These are phyloP conservation scores for Huntiella decipiens DNA, from an alignment of 2,329 filamentous ascomycete genomes.

Conservation along the genomic window DNA sequence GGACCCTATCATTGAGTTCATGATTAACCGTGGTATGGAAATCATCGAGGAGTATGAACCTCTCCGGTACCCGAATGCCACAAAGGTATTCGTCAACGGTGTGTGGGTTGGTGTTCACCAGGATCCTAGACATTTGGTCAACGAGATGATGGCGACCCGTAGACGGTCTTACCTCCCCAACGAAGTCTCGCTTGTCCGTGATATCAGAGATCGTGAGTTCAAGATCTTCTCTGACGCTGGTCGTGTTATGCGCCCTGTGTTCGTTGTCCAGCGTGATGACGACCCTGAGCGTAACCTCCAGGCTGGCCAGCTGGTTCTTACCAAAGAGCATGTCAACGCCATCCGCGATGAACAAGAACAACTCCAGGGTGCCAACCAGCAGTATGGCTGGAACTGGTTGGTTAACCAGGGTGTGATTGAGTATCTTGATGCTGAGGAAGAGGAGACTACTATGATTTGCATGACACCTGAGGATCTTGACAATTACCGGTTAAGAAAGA, in stretches of 20 bases:
- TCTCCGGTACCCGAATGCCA: constrained; percentile 68
- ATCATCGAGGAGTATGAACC: constrained; percentile 89
- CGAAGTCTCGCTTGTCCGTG: constrained; percentile 85
- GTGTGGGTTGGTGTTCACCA: constrained; percentile 94
- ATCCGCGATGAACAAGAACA: constrained; percentile 57
- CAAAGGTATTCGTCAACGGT: constrained; percentile 95
- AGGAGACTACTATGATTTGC: constrained; percentile 96
- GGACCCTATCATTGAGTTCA: constrained; percentile 81
- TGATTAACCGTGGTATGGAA: constrained; percentile 92
- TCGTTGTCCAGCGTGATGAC: constrained; percentile 79
- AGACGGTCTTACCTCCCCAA: constrained; percentile 69
- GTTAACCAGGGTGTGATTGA: constrained; percentile 75
- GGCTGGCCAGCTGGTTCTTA: constrained; percentile 60
- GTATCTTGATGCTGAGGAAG: constrained; percentile 93
- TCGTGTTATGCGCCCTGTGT: constrained; percentile 81
- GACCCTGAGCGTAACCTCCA: constrained; percentile 40
- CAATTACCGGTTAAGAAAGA: constrained; percentile 49
- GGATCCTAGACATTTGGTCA: constrained; percentile 70
- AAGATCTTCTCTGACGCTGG: constrained; percentile 97
- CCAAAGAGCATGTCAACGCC: constrained; percentile 58
- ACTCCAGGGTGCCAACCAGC: constrained; percentile 36
- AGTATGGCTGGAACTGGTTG: constrained; percentile 77
- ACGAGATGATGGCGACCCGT: constrained; percentile 56
- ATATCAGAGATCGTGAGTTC: constrained; percentile 94
- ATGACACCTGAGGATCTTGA: constrained; percentile 96